These are phyloP conservation scores for Kwoniella mangroviensis DNA, from an alignment of 768 basidiomycete genomes.

Conservation along the genomic window DNA sequence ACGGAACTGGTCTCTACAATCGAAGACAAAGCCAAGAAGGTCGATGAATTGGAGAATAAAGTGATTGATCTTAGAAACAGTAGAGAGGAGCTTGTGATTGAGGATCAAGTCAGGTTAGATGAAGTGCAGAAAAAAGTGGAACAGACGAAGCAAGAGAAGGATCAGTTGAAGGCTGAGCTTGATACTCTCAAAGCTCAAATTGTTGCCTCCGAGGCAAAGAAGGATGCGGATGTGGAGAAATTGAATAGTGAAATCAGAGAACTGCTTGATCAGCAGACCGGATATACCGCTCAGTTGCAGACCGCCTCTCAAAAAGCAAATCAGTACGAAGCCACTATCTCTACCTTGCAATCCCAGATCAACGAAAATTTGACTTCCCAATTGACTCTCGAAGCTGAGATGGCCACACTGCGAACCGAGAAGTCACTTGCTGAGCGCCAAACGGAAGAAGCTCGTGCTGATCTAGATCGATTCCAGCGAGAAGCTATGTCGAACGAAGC, in stretches of 20 bases:
- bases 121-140: constrained; percentile 17
- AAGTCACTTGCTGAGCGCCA: constrained; percentile 6
- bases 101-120: constrained; percentile 37
- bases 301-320: not conserved
- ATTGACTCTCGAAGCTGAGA: not conserved
- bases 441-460: constrained; percentile 19
- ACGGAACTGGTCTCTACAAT: constrained; percentile 38
- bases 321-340: not conserved
- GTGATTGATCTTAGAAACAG: constrained; percentile 44
- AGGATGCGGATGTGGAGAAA: not conserved
- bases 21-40: constrained; percentile 32
- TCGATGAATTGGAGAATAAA: constrained; percentile 43
- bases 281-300: not conserved
- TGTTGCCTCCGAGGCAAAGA: not conserved
- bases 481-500: constrained; percentile 35
- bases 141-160: constrained; percentile 11
- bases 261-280: not conserved
- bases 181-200: not conserved
- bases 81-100: constrained; percentile 45
- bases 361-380: not conserved
- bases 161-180: not conserved
- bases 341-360: constrained; percentile 15
- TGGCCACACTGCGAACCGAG: constrained; percentile 1
- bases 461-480: constrained; percentile 32
- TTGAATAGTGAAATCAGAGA: constrained; percentile 1